phyloP scores from a whole-genome alignment of 208 protist species.

The Naegleria lovaniensis region DNA sequence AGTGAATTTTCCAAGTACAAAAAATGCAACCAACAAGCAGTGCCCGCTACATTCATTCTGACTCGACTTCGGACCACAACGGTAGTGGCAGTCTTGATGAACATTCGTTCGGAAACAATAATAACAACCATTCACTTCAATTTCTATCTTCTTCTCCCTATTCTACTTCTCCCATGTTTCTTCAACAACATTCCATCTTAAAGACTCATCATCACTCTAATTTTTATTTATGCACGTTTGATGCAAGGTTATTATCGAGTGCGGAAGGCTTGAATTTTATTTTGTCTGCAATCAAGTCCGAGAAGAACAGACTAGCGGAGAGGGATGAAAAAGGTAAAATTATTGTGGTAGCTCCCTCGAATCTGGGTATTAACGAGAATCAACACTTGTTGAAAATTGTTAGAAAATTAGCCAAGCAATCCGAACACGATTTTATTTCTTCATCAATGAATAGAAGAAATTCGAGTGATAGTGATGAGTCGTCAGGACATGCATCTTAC shows the following conservation, averaged over 20 bases:
- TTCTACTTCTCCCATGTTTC: neutral
- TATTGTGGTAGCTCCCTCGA: neutral
- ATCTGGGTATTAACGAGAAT: neutral
- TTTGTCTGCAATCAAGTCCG: neutral
- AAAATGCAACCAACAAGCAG: no score
- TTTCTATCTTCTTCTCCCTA: neutral
- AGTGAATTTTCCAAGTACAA: no score
- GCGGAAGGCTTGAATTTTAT: neutral
- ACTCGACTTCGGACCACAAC: no score
- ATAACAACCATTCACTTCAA: no score
- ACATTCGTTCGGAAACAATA: no score
- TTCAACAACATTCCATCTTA: neutral
- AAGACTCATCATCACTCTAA: neutral
- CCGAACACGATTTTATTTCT: neutral
- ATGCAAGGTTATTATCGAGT: neutral
- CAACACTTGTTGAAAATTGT: neutral
- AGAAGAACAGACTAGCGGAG: neutral
- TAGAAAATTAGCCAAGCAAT: neutral
- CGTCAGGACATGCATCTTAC: no score
- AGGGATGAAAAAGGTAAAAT: neutral
- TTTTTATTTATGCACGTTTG: neutral
- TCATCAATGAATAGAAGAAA: neutral
- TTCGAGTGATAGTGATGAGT: no score
- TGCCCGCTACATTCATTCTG: no score
- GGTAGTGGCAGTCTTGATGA: no score